phyloP scores from a whole-genome alignment of 345 rosid species.

The Eucalyptus polyanthemos region DNA sequence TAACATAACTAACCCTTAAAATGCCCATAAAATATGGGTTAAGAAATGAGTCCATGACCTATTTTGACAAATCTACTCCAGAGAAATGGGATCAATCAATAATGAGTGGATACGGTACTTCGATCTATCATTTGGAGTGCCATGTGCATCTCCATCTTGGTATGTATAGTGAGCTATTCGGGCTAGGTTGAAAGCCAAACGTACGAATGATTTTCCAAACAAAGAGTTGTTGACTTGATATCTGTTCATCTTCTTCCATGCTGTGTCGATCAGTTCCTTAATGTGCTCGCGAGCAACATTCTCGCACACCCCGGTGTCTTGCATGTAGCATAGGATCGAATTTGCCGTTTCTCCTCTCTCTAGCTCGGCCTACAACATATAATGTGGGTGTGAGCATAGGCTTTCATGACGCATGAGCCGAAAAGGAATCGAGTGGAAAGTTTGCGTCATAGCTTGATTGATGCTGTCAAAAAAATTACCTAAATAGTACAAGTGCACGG shows the following conservation, averaged over 20 bases:
- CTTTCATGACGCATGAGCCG: no score
- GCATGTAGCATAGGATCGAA: conserved; percentile 17
- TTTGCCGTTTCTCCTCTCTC: conserved; percentile 15
- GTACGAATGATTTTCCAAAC: conserved; percentile 1
- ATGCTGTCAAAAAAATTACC: neutral
- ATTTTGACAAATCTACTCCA: neutral
- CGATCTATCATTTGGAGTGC: conserved; percentile 1
- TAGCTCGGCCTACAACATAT: conserved; percentile 12
- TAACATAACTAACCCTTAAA: no score
- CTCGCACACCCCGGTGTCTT: conserved; percentile 1
- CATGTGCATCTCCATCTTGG: conserved; percentile 26
- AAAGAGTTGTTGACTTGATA: neutral
- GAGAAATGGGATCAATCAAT: conserved; percentile 13
- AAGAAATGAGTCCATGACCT: no score
- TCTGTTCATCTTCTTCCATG: conserved; percentile 27
- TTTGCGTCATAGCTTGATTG: neutral
- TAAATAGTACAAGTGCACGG: neutral
- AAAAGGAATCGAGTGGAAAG: neutral
- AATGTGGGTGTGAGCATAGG: no score
- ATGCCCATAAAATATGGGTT: no score
- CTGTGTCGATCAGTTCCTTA: neutral
- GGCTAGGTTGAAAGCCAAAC: conserved; percentile 8
- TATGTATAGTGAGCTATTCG: conserved; percentile 11
- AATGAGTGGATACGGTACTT: conserved; percentile 3
- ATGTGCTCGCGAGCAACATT: conserved; percentile 8